Evolutionary conservation across 441 rosid genomes (phyloP), one percentile per base, ranked within the genome.

Genomic region (Syzygium syzygioides): DNA sequence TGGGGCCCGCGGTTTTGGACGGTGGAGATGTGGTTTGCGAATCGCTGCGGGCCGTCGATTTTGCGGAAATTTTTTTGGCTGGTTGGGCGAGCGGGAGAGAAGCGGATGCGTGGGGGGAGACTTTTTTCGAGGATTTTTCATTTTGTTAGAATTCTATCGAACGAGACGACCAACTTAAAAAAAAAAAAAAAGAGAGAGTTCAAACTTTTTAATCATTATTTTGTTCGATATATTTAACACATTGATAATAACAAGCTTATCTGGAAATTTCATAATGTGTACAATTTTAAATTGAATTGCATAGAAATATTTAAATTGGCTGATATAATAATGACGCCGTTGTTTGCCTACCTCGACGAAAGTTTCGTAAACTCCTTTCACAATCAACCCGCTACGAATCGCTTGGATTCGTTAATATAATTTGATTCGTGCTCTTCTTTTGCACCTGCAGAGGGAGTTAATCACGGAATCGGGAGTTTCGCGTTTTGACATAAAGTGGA

Each of bases 241-340:
- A 37, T 37, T 6, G 17, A 76, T 76, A 25, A 76, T 12, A 41
- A 41, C 45, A 1, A 41, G 45, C 45, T 41, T 41, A 41, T 41
- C 45, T 10, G 45, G 45, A 41, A 41, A 41, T 4, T 41, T 41
- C 5, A 41, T 41, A 41, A 41, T 5, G 5, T 41, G 9, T 41
- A 41, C 45, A 7, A 41, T 41, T 45, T 45, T 45, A 45, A 45
- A 45, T 45, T 45, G 28, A 20, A 71, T 20, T 20, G 17, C 50
- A 37, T 71, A 6, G 15, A 71, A 37, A 37, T 0, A 5, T 20
- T 34, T 1, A 6, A 20, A 23, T 11, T 37, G 15, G 37, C 17
- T 13, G 23, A 37, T 71, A 3, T 20, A 11, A 20, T n/a, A 64
- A 30, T 12, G 28, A 6, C 52, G 37, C 7, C 15, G 1, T 37